Percentiles rank a stretch among this genome's conserved stretches.
These are phyloP conservation scores for Aspergillus carbonarius DNA, from an alignment of 2,329 filamentous ascomycete species.

Conservation along the genomic window DNA sequence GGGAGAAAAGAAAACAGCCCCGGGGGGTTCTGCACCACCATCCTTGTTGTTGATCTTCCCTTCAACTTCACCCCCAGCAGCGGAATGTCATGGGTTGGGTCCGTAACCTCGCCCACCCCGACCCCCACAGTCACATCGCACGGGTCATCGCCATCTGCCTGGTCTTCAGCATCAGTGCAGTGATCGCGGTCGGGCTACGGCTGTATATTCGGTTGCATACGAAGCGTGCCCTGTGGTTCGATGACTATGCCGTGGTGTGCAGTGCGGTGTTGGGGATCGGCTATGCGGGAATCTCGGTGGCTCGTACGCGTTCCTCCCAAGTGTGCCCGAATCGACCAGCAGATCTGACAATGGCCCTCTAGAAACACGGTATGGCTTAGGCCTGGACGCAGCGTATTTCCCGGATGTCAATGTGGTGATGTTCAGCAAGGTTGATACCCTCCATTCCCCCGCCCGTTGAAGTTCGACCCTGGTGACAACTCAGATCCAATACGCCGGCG, in stretches of 20 bases:
- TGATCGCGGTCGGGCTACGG: constrained; percentile 24
- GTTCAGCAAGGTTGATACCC: constrained; percentile 25
- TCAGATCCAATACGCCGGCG: constrained; percentile 31
- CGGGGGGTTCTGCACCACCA: neutral
- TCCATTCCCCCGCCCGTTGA: too few relatives aligned
- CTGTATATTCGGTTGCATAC: constrained; percentile 25
- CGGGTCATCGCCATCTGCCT: constrained; percentile 25
- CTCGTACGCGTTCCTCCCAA: constrained; percentile 19
- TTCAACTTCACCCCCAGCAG: neutral
- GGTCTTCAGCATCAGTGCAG: constrained; percentile 21
- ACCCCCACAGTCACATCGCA: constrained; percentile 21
- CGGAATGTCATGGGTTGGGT: constrained; percentile 29
- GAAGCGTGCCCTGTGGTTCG: constrained; percentile 23
- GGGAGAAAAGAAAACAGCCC: neutral
- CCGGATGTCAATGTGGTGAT: constrained; percentile 25
- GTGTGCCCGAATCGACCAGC: neutral
- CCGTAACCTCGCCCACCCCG: constrained; percentile 25
- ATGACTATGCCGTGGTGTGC: constrained; percentile 27
- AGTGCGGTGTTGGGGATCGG: constrained; percentile 20
- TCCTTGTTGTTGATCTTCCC: neutral
- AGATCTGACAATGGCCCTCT: neutral
- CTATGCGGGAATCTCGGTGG: constrained; percentile 21
- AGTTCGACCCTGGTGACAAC: neutral
- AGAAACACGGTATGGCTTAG: constrained; percentile 32
- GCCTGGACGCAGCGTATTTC: constrained; percentile 19